Conservation (phyloP, 495 filamentous ascomycete genomes). For the Letharia lupina region DNA sequence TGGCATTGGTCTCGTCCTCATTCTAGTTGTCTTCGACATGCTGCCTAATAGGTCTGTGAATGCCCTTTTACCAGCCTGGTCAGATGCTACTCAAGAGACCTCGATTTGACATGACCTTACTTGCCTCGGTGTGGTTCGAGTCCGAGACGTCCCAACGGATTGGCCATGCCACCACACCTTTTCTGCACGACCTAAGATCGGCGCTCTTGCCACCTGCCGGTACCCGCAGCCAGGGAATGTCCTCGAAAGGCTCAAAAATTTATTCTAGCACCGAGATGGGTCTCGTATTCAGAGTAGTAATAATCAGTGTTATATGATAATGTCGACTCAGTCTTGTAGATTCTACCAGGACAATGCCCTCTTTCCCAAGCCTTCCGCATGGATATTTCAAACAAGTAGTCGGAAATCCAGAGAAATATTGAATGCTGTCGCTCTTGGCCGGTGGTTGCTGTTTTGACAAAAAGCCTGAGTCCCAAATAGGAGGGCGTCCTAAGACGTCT, state of each 20-base stretch:
- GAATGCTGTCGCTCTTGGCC: not conserved
- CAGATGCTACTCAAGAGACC: not conserved
- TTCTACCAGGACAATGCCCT: not conserved
- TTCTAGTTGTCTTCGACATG: not conserved
- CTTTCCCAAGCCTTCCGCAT: not conserved
- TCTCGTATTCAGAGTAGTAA: not conserved
- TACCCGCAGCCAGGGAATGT: not conserved
- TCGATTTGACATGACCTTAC: not conserved
- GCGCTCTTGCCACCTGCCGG: not conserved
- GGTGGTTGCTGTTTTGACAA: not conserved
- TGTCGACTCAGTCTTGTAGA: not conserved
- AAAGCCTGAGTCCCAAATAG: not conserved
- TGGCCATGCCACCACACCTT: constrained; percentile 1
- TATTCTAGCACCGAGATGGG: not conserved
- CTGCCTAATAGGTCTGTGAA: not conserved
- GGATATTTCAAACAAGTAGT: not conserved
- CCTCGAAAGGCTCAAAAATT: not conserved
- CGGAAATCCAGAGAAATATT: not conserved
- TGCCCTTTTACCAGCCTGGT: not conserved
- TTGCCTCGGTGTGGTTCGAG: constrained; percentile 2
- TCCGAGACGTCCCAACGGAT: not conserved
- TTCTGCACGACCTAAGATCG: constrained; percentile 2
- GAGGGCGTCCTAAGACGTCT: not conserved
- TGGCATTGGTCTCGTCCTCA: not conserved
- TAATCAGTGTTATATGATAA: not conserved